Base-by-base conservation (phyloP, 2,329 filamentous ascomycete genomes). In the Fusarium acutatum region DNA sequence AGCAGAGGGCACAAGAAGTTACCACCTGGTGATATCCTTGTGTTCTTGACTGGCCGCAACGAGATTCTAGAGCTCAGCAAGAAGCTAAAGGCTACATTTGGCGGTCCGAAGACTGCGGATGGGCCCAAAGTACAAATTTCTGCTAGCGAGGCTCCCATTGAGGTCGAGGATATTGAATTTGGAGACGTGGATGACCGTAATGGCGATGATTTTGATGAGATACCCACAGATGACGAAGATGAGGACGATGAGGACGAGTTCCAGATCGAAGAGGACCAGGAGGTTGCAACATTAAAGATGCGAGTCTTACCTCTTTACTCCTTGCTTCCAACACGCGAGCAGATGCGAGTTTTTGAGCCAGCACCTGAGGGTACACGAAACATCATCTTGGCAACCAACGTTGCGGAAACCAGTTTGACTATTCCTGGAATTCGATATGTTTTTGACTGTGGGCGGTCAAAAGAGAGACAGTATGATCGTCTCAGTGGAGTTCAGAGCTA, bases 381-480 rank as follows among this genome's bases (percentile, higher is more conserved):
- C 30, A 93, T 99, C 58, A 93, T 99, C 8, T 84, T 99, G 44
- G 95, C 96, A 1, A 99, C 96, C 47, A 99, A 99, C 82, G 94
- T 99, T 49, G 96, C 96, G 0, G 96, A 99, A 82, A 99, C 96
- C 1, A 97, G 94, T 89, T 88, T 99, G 80, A 99, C 96, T 2
- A 99, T 99, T 64, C 96, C 96, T 1, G 95, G 95, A 4, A 95
- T 97, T 69, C 91, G 94, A 68, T 99, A 98, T 79, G 96, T 99
- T 14, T 98, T 99, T 71, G 96, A 98, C 81, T 95, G 94, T 74
- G 96, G 96, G 38, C 89, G 97, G 56, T 93, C 94, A 40, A 99
- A 99, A 82, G 95, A 98, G 81, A 92, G 96, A 71, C 93, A 92
- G 65, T 98, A 96, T 78, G 94, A 98, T 80, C 88, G 90, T n/a